These are phyloP conservation scores for Mycena floridula DNA, from an alignment of 768 basidiomycete species.

Conservation along the genomic window DNA sequence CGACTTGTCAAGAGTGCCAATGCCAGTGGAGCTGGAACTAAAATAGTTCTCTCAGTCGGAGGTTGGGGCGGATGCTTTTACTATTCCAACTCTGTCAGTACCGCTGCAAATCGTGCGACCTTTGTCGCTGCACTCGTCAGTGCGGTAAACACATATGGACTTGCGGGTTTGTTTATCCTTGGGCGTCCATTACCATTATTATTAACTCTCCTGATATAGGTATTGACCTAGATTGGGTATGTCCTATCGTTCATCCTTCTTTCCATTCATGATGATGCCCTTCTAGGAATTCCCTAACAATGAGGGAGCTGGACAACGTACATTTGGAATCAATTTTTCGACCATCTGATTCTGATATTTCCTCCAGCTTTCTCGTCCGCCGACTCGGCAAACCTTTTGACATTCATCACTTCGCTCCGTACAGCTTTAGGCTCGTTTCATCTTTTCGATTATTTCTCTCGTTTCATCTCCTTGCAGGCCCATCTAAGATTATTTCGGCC, in stretches of 20 bases:
- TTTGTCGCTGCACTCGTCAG: slow-evolving; percentile 51
- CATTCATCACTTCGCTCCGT: slow-evolving; percentile 54
- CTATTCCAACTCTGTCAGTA: slow-evolving; percentile 57
- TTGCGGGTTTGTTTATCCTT: slow-evolving; percentile 67
- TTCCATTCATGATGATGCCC: background rate
- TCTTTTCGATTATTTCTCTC: background rate
- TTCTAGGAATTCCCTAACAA: slow-evolving; percentile 70
- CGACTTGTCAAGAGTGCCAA: slow-evolving; percentile 53
- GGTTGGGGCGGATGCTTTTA: slow-evolving; percentile 70
- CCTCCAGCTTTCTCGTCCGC: slow-evolving; percentile 43
- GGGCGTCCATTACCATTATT: slow-evolving; percentile 19
- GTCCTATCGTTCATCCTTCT: background rate
- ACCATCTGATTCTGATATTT: too few species aligned
- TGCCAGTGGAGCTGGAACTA: slow-evolving; percentile 50
- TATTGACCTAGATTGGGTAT: slow-evolving; percentile 52
- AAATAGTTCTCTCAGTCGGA: slow-evolving; percentile 63
- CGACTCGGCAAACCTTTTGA: slow-evolving; percentile 61
- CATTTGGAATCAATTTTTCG: too few species aligned
- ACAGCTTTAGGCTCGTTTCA: slow-evolving; percentile 36
- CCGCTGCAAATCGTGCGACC: slow-evolving; percentile 39
- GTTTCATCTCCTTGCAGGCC: slow-evolving; percentile 19
- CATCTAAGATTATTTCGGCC: slow-evolving; percentile 58
- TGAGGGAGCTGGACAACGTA: slow-evolving; percentile 56
- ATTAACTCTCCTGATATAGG: too few species aligned
- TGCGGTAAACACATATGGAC: slow-evolving; percentile 50